Percentiles rank a stretch among this genome's conserved stretches.
Conservation (phyloP, 2,329 filamentous ascomycete species). For the Fusarium sp. region DNA sequence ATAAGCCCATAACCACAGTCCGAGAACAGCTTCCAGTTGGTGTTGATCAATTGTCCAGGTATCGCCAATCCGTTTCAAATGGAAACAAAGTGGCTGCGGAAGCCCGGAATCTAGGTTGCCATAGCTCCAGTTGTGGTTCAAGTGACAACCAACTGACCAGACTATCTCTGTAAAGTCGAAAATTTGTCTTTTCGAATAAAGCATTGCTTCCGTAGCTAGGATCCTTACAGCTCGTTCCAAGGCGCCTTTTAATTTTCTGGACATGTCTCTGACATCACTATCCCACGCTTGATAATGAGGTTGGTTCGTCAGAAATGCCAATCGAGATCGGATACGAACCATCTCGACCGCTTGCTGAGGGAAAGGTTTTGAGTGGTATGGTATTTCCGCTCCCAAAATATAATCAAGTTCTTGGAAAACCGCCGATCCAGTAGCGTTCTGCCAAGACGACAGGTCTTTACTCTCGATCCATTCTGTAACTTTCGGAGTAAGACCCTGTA, state of each 20-base stretch:
- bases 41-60: background rate
- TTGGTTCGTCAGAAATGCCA: background rate
- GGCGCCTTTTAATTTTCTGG: background rate
- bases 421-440: no score
- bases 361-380: background rate
- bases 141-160: background rate
- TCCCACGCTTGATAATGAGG: background rate
- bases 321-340: background rate
- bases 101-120: background rate
- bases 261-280: background rate
- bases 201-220: background rate
- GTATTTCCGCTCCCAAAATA: background rate
- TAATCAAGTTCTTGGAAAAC: background rate
- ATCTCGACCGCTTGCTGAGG: background rate
- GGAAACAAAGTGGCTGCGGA: background rate
- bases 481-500: background rate
- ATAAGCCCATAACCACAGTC: background rate
- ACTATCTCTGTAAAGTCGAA: background rate
- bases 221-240: background rate
- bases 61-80: background rate
- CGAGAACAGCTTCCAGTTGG: background rate
- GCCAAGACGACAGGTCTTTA: background rate
- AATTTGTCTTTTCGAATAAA: no score
- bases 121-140: background rate
- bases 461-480: background rate